Conservation (phyloP, 495 filamentous ascomycete species). For the Tuber melanosporum region DNA sequence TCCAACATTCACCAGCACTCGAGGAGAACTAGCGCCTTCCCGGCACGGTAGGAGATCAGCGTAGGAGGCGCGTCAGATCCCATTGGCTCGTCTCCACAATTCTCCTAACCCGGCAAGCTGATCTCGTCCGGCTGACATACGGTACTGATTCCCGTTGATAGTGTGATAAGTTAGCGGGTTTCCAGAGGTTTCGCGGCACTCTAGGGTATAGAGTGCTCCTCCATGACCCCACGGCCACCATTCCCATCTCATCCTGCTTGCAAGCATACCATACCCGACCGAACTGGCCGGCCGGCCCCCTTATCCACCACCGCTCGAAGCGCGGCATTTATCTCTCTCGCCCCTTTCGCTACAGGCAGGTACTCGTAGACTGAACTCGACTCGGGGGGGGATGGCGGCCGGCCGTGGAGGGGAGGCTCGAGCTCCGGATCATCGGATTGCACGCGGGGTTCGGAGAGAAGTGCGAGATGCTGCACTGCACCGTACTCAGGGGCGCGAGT, state of each 20-base stretch:
- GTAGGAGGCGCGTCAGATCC: too few relatives aligned
- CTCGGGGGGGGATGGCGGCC: not conserved
- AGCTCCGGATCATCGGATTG: not conserved
- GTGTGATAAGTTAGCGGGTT: too few relatives aligned
- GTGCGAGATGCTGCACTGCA: not conserved
- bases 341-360: too few relatives aligned
- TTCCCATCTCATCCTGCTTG: not conserved
- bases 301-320: not conserved
- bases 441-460: not conserved
- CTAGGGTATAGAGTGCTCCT: not conserved
- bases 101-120: too few relatives aligned
- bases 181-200: not conserved
- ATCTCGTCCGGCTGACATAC: too few relatives aligned
- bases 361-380: not conserved
- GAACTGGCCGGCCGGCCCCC: not conserved
- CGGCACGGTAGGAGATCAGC: too few relatives aligned
- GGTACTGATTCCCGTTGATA: too few relatives aligned
- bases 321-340: not conserved
- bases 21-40: too few relatives aligned
- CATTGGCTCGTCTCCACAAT: too few relatives aligned
- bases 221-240: not conserved
- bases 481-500: too few relatives aligned
- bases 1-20: too few relatives aligned
- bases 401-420: not conserved
- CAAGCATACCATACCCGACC: not conserved